Evolutionary conservation across 2,329 filamentous ascomycete genomes (phyloP), one percentile per base, ranked within the genome.

Genomic region (Eurotiales sp.): DNA sequence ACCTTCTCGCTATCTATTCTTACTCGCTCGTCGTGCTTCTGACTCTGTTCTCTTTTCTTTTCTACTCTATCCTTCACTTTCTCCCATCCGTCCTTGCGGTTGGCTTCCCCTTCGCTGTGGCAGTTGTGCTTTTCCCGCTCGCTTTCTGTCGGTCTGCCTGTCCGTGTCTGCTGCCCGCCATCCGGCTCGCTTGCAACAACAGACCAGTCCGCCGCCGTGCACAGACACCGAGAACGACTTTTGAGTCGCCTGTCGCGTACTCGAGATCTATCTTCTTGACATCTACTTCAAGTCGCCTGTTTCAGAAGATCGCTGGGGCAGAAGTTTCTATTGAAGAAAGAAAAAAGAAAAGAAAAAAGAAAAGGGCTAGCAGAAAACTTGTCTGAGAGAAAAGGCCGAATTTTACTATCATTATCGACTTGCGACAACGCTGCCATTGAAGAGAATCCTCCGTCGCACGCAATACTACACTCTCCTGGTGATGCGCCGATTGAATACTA

Each of bases 401-500:
- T n/a, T n/a, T n/a, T n/a, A n/a, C n/a, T n/a, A n/a, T n/a, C n/a
- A n/a, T n/a, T n/a, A n/a, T n/a, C n/a, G n/a, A n/a, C n/a, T n/a
- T n/a, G n/a, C n/a, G n/a, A n/a, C n/a, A n/a, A n/a, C n/a, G n/a
- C n/a, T n/a, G n/a, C n/a, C n/a, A n/a, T n/a, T n/a, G n/a, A n/a
- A n/a, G n/a, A n/a, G n/a, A n/a, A n/a, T n/a, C n/a, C n/a, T n/a
- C n/a, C n/a, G n/a, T n/a, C n/a, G n/a, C n/a, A n/a, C n/a, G n/a
- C n/a, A n/a, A n/a, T 15, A 34, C 30, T 19, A 14, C 41, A 30
- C 29, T 30, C 17, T 10, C 23, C 27, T 40, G 41, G 43, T 51
- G 41, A 51, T 51, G 49, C 49, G 49, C 39, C 49, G 41, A 46
- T 42, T 51, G 42, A 51, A 32, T 40, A 27, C 43, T 42, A 42